Base-by-base conservation (phyloP, 176 grass and related monocot species). In the Alopecurus myosuroides region DNA sequence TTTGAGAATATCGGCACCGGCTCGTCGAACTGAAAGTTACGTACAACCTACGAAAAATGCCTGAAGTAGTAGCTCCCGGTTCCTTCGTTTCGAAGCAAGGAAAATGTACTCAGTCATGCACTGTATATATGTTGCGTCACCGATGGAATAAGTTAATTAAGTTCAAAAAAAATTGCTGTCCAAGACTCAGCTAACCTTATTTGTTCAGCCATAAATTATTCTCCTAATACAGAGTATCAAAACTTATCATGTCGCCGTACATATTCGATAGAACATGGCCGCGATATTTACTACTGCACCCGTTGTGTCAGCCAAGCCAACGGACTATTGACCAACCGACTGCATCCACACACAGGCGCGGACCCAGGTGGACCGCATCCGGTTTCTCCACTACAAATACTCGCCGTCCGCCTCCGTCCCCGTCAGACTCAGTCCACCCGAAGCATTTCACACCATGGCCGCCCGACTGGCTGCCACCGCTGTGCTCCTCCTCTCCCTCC, bases 401-500 rank as follows among this genome's bases (percentile, higher is more conserved):
- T 28, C 11, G 36, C 0, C n/a, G 11, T 14, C n/a, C 64, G 5
- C 42, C 36, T 13, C n/a, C 67, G 6, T n/a, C 41, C 20, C 3
- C 29, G 3, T 30, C 57, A 61, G 56, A 2, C 23, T 60, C 64
- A 23, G 66, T 83, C 74, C 58, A 46, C 19, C 82, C 28, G 70
- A 79, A 44, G 30, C 69, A 23, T 75, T 50, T 52, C 30, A 55
- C 28, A 26, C 52, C 58, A 95, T 95, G 93, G 82, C 90, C 8
- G 82, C 90, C 8, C 90, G 85, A 29, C 34, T 66, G 14, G 48
- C 88, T 22, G 52, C 81, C 67, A 5, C 52, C 73, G 64, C 84
- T 41, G n/a, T 71, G 30, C 77, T 86, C 41, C 57, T 77, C 7
- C 12, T 88, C 75, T 82, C 75, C 36, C 55, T 92, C 50, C 61